These are phyloP conservation scores for Rhizopogon vinicolor DNA, from an alignment of 768 basidiomycete species.

Conservation along the genomic window DNA sequence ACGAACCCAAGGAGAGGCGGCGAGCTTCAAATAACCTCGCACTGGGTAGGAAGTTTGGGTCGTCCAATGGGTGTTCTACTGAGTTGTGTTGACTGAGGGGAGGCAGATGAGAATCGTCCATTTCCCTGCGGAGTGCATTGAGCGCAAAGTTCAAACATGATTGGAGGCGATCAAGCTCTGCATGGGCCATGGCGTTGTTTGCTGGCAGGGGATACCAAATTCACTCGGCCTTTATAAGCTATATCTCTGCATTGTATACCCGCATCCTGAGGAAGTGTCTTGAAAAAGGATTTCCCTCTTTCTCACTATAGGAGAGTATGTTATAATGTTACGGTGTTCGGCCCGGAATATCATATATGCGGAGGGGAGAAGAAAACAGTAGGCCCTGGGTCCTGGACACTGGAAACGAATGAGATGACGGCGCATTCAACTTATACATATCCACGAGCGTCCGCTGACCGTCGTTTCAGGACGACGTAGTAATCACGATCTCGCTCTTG, in stretches of 20 bases:
- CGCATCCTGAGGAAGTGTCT: neutral
- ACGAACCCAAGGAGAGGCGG: neutral
- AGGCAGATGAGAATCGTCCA: neutral
- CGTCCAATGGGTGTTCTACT: slow-evolving; percentile 1
- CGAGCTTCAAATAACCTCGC: neutral
- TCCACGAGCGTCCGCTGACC: too few species aligned
- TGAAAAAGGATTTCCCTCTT: too few species aligned
- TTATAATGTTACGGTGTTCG: neutral
- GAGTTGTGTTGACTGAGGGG: neutral
- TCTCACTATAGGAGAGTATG: too few species aligned
- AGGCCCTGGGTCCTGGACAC: too few species aligned
- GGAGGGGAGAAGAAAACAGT: too few species aligned
- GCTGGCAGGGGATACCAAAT: neutral
- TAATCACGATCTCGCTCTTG: too few species aligned
- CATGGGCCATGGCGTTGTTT: neutral
- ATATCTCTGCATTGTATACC: neutral
- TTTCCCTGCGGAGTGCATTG: neutral
- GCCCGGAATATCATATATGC: neutral
- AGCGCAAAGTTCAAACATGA: neutral
- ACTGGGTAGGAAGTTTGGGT: neutral
- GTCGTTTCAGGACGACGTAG: too few species aligned
- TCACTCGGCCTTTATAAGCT: neutral
- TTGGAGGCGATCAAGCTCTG: neutral
- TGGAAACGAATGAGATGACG: too few species aligned
- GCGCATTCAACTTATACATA: too few species aligned